Percentiles rank a stretch among this genome's conserved stretches.
Evolutionary conservation across 495 filamentous ascomycete genomes (phyloP).

Genomic region (Podospora conica): DNA sequence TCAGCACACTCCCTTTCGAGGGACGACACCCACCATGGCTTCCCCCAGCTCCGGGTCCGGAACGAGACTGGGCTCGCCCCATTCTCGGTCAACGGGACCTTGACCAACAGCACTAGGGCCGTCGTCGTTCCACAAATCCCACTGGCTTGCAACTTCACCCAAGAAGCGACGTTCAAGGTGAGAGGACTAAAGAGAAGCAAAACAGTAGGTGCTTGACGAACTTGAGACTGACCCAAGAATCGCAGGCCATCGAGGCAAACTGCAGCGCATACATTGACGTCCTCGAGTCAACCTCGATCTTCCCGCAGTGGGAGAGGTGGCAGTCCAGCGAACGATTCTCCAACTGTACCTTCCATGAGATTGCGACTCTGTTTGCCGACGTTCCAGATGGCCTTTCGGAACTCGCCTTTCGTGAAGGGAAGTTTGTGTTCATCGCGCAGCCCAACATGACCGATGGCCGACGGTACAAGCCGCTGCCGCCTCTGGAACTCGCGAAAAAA

Average conservation of each 20-base stretch:
- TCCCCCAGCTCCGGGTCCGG: not conserved
- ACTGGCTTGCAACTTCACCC: not conserved
- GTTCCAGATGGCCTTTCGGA: not conserved
- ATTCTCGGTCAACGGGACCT: not conserved
- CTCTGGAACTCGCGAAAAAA: not conserved
- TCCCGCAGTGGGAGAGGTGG: not conserved
- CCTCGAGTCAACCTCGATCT: not conserved
- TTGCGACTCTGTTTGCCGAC: not conserved
- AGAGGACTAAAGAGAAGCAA: not conserved
- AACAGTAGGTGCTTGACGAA: not conserved
- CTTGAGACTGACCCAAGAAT: not conserved
- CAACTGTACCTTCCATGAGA: constrained; percentile 2
- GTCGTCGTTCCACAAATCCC: not conserved
- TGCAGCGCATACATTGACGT: not conserved
- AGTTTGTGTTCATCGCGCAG: not conserved
- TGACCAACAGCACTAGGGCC: not conserved
- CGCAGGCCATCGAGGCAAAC: constrained; percentile 2
- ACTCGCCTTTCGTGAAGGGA: not conserved
- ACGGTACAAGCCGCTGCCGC: not conserved
- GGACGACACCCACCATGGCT: not conserved
- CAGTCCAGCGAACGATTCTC: not conserved
- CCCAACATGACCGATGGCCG: not conserved
- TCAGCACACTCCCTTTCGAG: not conserved
- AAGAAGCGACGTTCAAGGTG: not conserved
- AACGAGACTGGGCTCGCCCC: not conserved